phyloP scores from a whole-genome alignment of 225 moss, liverwort and hornwort genomes.

The Marchantia polymorpha region DNA sequence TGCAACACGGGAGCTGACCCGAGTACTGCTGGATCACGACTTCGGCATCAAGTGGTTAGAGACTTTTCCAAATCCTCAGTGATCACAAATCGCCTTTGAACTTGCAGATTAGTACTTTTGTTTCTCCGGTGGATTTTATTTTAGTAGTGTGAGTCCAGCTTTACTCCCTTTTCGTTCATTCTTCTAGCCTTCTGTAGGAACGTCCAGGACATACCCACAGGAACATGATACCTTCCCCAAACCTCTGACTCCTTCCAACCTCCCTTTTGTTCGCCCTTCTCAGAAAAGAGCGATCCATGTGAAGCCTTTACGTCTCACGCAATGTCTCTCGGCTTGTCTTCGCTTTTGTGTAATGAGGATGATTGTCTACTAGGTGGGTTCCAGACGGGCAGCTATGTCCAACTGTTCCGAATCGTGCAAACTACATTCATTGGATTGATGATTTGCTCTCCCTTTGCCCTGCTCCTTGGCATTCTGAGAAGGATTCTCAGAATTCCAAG shows the following conservation, averaged over 20 bases:
- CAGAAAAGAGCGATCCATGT: too few relatives aligned
- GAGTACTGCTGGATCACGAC: constrained; percentile 79
- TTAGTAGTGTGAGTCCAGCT: too few relatives aligned
- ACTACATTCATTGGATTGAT: constrained; percentile 96
- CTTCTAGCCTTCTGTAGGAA: neutral
- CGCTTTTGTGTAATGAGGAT: neutral
- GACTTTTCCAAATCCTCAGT: neutral
- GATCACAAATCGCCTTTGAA: neutral
- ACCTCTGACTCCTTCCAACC: neutral
- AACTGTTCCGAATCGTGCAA: constrained; percentile 85
- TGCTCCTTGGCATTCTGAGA: constrained; percentile 69
- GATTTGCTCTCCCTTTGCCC: constrained; percentile 69
- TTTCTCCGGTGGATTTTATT: neutral
- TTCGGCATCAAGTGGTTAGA: constrained; percentile 84
- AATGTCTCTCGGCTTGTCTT: neutral
- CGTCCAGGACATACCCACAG: neutral
- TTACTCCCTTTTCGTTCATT: too few relatives aligned
- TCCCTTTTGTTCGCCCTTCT: neutral
- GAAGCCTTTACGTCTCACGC: neutral
- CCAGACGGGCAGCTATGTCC: constrained; percentile 99
- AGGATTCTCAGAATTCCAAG: constrained; percentile 34
- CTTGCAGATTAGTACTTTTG: neutral
- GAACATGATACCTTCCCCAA: neutral
- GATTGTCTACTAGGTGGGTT: constrained; percentile 72
- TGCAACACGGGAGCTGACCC: constrained; percentile 87